Base-by-base conservation (phyloP, 345 rosid genomes). In the Citrus medica region DNA sequence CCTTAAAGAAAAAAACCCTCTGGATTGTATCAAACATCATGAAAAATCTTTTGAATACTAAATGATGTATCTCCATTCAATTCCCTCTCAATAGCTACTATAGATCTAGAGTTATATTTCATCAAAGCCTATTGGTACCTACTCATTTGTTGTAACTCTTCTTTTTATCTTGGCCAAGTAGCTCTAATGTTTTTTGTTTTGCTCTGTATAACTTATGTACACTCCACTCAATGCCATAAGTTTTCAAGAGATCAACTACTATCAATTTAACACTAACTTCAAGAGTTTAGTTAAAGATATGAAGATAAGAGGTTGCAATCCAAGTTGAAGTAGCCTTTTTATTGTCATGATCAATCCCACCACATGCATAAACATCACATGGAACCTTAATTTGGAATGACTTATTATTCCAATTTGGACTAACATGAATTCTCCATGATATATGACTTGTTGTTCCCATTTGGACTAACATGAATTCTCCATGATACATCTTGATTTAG, bases 11-110 rank as follows among this genome's bases (percentile, higher is more conserved):
- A 59, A 59, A 59, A 59, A 1, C 1, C 27, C 10, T n/a, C 14
- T 4, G 0, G 0, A 2, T 6, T 21, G 28, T 12, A 59, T 59
- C 28, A n/a, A 59, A 0, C 4, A n/a, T n/a, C 0, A 59, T 7
- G 4, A n/a, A 59, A n/a, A n/a, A 59, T 1, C 62, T n/a, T 8
- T 9, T 59, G 28, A 59, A 59, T 7, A 21, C 5, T 21, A 13
- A 27, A 0, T 59, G 0, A 59, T 25, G 1, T 1, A 19, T 22
- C 3, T 59, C 1, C 4, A n/a, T 21, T 21, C 28, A 2, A n/a
- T 8, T 59, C 5, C 3, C 12, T 59, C 3, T 59, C 14, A 59
- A 59, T 21, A n/a, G 5, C 28, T 59, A 9, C 12, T 21, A 0
- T 9, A 0, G 48, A 42, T 10, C 16, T 3, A 42, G 4, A 4